Evolutionary conservation across 2,329 filamentous ascomycete genomes (phyloP).

Genomic region (Sclerotinia spermophila): DNA sequence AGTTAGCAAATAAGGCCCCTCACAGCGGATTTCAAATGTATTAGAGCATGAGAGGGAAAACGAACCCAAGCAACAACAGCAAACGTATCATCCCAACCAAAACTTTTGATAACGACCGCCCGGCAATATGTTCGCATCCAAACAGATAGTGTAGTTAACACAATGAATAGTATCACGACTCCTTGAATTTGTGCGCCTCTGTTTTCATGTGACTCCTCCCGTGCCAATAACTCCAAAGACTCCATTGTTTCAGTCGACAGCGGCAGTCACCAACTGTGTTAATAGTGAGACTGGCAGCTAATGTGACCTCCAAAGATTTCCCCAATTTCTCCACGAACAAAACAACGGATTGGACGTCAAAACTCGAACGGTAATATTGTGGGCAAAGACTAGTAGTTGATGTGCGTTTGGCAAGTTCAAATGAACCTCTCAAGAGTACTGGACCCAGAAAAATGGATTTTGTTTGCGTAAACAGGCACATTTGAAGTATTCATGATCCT

Average conservation of each 20-base stretch:
- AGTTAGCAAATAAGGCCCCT: not conserved
- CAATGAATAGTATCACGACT: constrained; percentile 39
- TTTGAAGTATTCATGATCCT: constrained; percentile 8
- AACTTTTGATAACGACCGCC: constrained; percentile 29
- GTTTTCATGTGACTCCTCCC: not conserved
- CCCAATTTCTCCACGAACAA: not conserved
- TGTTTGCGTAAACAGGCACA: not conserved
- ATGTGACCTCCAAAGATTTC: not conserved
- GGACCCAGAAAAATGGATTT: not conserved
- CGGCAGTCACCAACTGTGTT: not conserved
- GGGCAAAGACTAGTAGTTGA: not conserved
- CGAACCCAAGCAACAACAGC: constrained; percentile 17
- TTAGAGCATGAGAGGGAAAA: not conserved
- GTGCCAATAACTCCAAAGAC: not conserved
- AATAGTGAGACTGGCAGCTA: not conserved
- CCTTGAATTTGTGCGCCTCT: constrained; percentile 34
- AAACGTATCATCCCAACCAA: constrained; percentile 30
- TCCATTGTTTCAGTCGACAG: not conserved
- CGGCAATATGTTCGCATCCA: constrained; percentile 29
- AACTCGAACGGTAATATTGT: not conserved
- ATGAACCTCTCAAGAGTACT: not conserved
- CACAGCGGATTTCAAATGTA: not conserved
- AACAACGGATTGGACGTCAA: not conserved
- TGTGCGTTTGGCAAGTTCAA: not conserved
- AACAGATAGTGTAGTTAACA: constrained; percentile 35